Conservation (phyloP, 257 asterid species). For the Galeopsis tetrahit region DNA sequence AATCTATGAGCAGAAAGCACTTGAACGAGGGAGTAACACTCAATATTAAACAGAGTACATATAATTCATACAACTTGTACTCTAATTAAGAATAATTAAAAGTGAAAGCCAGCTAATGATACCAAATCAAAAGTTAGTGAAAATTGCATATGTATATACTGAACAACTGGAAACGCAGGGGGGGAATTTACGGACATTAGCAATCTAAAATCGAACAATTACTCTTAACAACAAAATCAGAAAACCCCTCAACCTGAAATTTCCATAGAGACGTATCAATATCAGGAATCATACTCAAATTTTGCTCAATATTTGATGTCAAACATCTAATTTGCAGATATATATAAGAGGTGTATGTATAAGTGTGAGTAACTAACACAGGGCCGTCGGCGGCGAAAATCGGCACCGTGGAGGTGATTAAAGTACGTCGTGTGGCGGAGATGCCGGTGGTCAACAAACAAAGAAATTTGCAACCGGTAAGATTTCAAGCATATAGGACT, state of each 20-base stretch:
- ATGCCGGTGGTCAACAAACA: not conserved
- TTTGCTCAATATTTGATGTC: not conserved
- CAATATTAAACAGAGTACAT: not conserved
- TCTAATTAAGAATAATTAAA: not conserved
- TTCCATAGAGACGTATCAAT: not conserved
- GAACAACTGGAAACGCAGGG: constrained; percentile 6
- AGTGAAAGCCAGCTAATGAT: not conserved
- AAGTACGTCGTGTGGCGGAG: constrained; percentile 11
- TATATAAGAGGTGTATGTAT: not conserved
- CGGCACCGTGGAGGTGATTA: not conserved
- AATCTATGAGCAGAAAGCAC: no score
- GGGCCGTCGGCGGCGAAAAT: constrained; percentile 24
- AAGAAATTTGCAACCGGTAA: not conserved
- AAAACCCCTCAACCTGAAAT: not conserved
- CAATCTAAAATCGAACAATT: not conserved
- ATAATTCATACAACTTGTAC: no score
- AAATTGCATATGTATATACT: no score
- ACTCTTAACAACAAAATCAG: not conserved
- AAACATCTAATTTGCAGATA: not conserved
- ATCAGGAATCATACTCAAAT: not conserved
- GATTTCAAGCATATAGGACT: no score
- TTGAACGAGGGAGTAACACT: not conserved
- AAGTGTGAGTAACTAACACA: constrained; percentile 9
- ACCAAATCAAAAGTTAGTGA: not conserved
- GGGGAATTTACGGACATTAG: not conserved